Evolutionary conservation across 495 filamentous ascomycete genomes (phyloP), one percentile per base, ranked within the genome.

Genomic region (Penicillium cinerascens): DNA sequence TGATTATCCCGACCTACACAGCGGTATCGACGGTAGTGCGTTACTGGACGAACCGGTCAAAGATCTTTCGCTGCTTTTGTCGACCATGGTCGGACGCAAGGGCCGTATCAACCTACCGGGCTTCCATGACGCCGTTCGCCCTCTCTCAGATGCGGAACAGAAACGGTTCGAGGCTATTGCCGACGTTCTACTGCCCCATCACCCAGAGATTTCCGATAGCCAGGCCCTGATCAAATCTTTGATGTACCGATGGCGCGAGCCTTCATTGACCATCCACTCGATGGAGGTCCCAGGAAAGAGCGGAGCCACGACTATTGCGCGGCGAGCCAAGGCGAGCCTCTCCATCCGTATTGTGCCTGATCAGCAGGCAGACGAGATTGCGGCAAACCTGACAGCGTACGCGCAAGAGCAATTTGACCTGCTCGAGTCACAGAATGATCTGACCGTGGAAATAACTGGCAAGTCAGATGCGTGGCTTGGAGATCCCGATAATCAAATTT

Each of bases 401-500:
- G 76, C 96, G 2, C 69, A 81, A 33, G 68, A 80, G n/a, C 82
- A 89, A 50, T 98, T 95, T 59, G 78, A 71, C 1, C 65, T 77
- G 4, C 79, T 97, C 1, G 84, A 83, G 29, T 88, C 87, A 6
- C 82, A 87, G 44, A 97, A 98, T 56, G 80, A 81, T 23, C 80
- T 97, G 38, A 87, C 82, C 1, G 82, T 98, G 21, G 81, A 82
- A 23, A 91, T 97, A 55, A 90, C 93, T 41, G 91, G 95, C 55
- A 87, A 89, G 66, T 92, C 93, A 1, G 93, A 98, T 62, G 89
- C 93, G 15, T 98, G 93, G 93, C 82, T 98, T 0, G 93, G 93
- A 2, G 91, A 96, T 51, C 91, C 88, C 13, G 82, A 86, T 26
- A 97, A 95, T 54, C 82, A 92, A 58, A 90, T 96, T 57, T 98